Evolutionary conservation across 139 green algal species (phyloP).

Genomic region (Spirogloea muscicola): DNA sequence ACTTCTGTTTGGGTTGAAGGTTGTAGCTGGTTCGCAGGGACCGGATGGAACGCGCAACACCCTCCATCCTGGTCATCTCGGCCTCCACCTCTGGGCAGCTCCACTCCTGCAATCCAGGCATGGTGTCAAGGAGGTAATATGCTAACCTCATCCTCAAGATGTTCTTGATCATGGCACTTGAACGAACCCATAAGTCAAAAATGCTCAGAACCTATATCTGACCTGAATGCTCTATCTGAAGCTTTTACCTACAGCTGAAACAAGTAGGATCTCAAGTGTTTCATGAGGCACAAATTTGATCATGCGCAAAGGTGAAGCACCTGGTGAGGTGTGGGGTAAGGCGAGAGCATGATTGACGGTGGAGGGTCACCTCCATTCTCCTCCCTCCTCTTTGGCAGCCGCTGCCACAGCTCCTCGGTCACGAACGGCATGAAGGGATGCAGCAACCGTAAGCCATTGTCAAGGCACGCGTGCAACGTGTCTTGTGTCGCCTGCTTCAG

Average conservation of each 20-base stretch:
- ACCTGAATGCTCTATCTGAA: too few species aligned
- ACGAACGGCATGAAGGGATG: conserved; percentile 72
- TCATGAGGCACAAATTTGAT: too few species aligned
- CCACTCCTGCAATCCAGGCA: conserved; percentile 49
- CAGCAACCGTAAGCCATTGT: conserved; percentile 71
- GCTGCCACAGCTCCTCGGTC: conserved; percentile 67
- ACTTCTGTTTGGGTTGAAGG: conserved; percentile 69
- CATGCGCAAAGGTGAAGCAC: too few species aligned
- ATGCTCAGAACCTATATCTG: too few species aligned
- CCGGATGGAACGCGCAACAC: conserved; percentile 19
- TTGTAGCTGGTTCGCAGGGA: conserved; percentile 72
- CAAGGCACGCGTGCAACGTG: conserved; percentile 76
- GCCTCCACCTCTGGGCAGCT: conserved; percentile 57
- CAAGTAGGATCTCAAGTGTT: too few species aligned
- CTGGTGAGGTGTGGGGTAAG: conserved; percentile 13
- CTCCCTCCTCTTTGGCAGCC: conserved; percentile 53
- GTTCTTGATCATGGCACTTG: too few species aligned
- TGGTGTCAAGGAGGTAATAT: too few species aligned
- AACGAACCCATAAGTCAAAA: too few species aligned
- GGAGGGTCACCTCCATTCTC: neutral
- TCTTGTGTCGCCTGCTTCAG: conserved; percentile 63
- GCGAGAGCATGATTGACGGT: conserved; percentile 29
- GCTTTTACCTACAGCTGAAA: too few species aligned
- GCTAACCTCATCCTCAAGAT: too few species aligned
- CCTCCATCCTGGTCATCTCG: conserved; percentile 60